Percentiles rank a stretch among this genome's conserved stretches.
Evolutionary conservation across 75 land plant genomes (phyloP).

Genomic region (Picea sitchensis): DNA sequence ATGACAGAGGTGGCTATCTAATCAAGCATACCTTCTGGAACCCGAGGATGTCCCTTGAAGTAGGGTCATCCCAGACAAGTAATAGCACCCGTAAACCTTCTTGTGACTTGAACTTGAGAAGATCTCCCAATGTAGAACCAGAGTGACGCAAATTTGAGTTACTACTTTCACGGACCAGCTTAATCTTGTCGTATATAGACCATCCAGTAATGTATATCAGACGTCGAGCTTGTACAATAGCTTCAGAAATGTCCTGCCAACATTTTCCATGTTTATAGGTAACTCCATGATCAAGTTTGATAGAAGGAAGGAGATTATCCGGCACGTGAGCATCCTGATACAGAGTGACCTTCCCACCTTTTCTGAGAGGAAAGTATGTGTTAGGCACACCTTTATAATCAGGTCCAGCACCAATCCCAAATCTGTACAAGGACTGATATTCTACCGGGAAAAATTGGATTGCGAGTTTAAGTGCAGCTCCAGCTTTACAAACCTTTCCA

Average conservation of each 20-base stretch:
- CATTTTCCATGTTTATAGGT: constrained; percentile 43
- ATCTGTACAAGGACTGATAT: constrained; percentile 34
- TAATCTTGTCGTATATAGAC: constrained; percentile 62
- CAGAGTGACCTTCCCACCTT: constrained; percentile 47
- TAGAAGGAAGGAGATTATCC: constrained; percentile 40
- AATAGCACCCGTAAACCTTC: constrained; percentile 72
- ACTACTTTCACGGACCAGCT: constrained; percentile 71
- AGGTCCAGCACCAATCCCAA: constrained; percentile 58
- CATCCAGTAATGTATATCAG: constrained; percentile 74
- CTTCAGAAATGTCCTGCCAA: constrained; percentile 77
- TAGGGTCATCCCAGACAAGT: constrained; percentile 86
- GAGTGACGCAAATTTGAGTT: constrained; percentile 41
- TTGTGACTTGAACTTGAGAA: constrained; percentile 70
- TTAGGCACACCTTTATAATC: constrained; percentile 50
- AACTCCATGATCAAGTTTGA: constrained; percentile 35
- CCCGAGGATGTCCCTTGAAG: constrained; percentile 52
- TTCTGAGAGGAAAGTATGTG: constrained; percentile 69
- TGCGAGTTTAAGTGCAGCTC: constrained; percentile 38
- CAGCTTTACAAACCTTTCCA: constrained; percentile 54
- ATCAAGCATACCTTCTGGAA: constrained; percentile 32
- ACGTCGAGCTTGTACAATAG: constrained; percentile 58
- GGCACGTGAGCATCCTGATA: constrained; percentile 85
- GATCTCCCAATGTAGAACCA: constrained; percentile 48
- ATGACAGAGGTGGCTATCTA: background rate
- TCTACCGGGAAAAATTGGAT: constrained; percentile 55